Evolutionary conservation across 2,329 filamentous ascomycete genomes (phyloP), one percentile per base, ranked within the genome.

Genomic region (Neocucurbitaria cava): DNA sequence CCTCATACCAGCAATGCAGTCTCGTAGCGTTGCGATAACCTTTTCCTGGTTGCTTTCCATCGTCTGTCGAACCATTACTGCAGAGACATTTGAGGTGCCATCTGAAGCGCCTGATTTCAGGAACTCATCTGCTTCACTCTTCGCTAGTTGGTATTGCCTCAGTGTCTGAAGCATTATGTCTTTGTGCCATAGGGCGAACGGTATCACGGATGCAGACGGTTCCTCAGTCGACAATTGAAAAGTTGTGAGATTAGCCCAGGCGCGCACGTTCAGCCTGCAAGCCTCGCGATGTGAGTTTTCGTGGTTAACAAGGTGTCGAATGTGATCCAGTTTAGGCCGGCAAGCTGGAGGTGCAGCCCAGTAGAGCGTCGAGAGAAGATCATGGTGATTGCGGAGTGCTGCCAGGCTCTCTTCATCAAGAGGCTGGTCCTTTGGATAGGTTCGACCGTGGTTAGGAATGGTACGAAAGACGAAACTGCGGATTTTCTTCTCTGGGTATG

Each of bases 301-400:
- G 53, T 85, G 83, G 58, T 86, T 79, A 13, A 87, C 84, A 5
- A 88, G 77, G 47, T 81, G 77, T 24, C 77, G 80, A 43, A 87
- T 78, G 5, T 79, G 74, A 46, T 81, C 76, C 4, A 86, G 59
- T 39, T 80, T 77, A 36, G 83, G 83, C n/a, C 85, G 78, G 63
- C 77, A 82, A 1, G 77, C 75, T 24, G 81, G 71, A 23, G 85
- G 84, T 33, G 82, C 81, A 38, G 80, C 81, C 77, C 80, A 86
- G 65, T 87, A 87, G 13, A 88, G 74, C 3, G 83, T 84, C 49
- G 82, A 84, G 0, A 88, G 77, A 15, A 88, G 75, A 62, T 87
- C 84, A 58, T 87, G 84, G 54, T 88, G 84, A 59, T 87, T 88
- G 43, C 84, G 80, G 41, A 87, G 72, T 1, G 85, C 83, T 46